These are phyloP conservation scores for Neoscytalidium dimidiatum DNA, from an alignment of 2,329 filamentous ascomycete genomes.

Conservation along the genomic window DNA sequence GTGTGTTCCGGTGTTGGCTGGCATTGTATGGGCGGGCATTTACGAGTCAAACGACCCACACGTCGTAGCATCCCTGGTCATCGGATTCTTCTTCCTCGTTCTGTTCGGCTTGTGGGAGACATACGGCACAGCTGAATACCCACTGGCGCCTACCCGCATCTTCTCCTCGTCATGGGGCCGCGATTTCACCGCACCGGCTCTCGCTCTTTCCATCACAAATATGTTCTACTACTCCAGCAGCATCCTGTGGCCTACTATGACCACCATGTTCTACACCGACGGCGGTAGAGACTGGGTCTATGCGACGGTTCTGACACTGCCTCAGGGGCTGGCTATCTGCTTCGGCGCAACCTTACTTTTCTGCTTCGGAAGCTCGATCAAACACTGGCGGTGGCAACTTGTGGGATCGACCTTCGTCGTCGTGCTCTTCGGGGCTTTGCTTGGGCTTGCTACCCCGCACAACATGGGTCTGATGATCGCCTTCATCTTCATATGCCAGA, in stretches of 20 bases:
- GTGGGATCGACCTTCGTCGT: slow-evolving; percentile 48
- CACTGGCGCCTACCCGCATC: slow-evolving; percentile 47
- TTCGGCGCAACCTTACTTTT: slow-evolving; percentile 46
- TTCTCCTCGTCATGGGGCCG: slow-evolving; percentile 49
- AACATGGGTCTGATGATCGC: slow-evolving; percentile 51
- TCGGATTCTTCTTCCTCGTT: slow-evolving; percentile 33
- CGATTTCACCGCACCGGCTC: slow-evolving; percentile 51
- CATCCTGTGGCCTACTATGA: slow-evolving; percentile 52
- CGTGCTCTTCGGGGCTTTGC: slow-evolving; percentile 50
- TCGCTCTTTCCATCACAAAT: slow-evolving; percentile 49
- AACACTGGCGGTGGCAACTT: slow-evolving; percentile 51
- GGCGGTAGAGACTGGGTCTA: slow-evolving; percentile 38
- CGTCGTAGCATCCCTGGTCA: slow-evolving; percentile 35
- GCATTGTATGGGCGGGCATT: slow-evolving; percentile 36
- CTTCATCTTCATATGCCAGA: slow-evolving; percentile 49
- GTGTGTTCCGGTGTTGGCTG: slow-evolving; percentile 31
- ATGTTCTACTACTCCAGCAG: slow-evolving; percentile 56
- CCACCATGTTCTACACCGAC: slow-evolving; percentile 46
- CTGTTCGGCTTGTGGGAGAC: slow-evolving; percentile 36
- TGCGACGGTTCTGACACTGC: slow-evolving; percentile 39
- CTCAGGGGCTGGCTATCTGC: slow-evolving; percentile 48
- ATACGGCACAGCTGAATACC: slow-evolving; percentile 30
- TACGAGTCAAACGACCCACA: slow-evolving; percentile 28
- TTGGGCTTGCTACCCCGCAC: slow-evolving; percentile 46
- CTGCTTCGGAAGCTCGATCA: slow-evolving; percentile 44